Percentiles rank a stretch among this genome's conserved stretches.
These are phyloP conservation scores for Amylocystis lapponica DNA, from an alignment of 768 basidiomycete genomes.

Conservation along the genomic window DNA sequence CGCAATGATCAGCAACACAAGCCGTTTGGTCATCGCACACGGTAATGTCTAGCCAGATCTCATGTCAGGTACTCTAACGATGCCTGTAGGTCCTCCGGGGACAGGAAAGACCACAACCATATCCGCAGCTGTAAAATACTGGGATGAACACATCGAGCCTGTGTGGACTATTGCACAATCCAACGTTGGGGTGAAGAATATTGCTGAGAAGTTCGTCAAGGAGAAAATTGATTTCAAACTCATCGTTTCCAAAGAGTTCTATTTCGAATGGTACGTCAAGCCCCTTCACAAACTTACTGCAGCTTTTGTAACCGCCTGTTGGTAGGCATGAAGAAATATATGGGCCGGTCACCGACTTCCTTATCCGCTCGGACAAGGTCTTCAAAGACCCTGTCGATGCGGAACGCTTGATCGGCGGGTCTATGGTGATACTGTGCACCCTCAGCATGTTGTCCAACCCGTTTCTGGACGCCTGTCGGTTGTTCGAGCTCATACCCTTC, in stretches of 20 bases:
- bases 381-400: conserved; percentile 19
- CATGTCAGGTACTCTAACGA: background rate
- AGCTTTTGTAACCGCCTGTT: no score
- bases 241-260: conserved; percentile 24
- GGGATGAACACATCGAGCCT: conserved; percentile 24
- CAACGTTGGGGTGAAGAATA: conserved; percentile 83
- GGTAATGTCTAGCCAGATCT: conserved; percentile 29
- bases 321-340: conserved; percentile 50
- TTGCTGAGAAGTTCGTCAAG: conserved; percentile 63
- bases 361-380: conserved; percentile 40
- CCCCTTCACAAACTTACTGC: no score
- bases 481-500: conserved; percentile 35
- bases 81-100: conserved; percentile 47
- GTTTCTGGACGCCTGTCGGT: conserved; percentile 24
- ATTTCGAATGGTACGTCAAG: conserved; percentile 26
- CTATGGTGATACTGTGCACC: conserved; percentile 39
- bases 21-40: conserved; percentile 33
- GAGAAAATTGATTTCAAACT: conserved; percentile 56
- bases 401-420: conserved; percentile 23
- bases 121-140: conserved; percentile 34
- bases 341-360: conserved; percentile 13
- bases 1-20: conserved; percentile 27
- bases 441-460: conserved; percentile 47
- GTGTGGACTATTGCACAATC: conserved; percentile 77
- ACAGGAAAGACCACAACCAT: conserved; percentile 53